Conservation (phyloP, 305 asterid species). For the Fraxinus ornus region DNA sequence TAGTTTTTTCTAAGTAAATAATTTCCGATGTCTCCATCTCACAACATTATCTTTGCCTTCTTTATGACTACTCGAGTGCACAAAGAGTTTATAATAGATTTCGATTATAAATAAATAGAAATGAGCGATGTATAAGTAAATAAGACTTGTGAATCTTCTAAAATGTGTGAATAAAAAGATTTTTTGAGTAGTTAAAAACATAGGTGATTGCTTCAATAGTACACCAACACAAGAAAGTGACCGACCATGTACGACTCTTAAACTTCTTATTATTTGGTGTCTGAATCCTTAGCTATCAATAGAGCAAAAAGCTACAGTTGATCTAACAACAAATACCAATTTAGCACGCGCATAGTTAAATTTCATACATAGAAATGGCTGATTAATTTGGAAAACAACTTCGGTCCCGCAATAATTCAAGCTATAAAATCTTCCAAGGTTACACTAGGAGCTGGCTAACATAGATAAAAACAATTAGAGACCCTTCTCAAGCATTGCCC, state of each 20-base stretch:
- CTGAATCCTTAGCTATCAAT: too few species aligned
- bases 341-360: neutral
- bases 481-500: conserved; percentile 93
- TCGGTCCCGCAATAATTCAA: neutral
- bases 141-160: too few species aligned
- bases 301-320: neutral
- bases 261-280: too few species aligned
- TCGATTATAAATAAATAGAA: neutral
- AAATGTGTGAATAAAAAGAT: too few species aligned
- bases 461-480: conserved; percentile 25
- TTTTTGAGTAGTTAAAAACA: too few species aligned
- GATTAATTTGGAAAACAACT: neutral
- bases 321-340: neutral
- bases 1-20: neutral
- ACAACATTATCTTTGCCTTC: neutral
- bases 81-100: too few species aligned
- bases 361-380: neutral
- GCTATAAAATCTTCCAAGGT: neutral
- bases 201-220: too few species aligned
- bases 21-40: neutral
- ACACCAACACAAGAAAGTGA: too few species aligned
- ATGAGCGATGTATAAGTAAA: too few species aligned
- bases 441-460: neutral
- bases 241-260: too few species aligned
- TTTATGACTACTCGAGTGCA: neutral